Percentiles rank a stretch among this genome's conserved stretches.
phyloP scores from a whole-genome alignment of 257 asterid species.

The Lantana camara region DNA sequence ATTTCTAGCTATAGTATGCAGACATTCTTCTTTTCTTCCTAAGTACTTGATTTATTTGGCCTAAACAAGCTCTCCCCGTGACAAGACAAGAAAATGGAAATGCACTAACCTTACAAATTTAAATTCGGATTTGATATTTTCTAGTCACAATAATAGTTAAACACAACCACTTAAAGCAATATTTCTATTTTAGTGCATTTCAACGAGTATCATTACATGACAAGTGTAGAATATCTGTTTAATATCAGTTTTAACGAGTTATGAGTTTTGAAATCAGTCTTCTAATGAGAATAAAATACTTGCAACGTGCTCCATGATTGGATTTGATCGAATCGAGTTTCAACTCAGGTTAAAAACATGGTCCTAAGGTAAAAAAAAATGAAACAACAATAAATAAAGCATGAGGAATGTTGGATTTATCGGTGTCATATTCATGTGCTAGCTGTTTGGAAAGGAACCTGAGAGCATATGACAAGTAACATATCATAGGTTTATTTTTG shows the following conservation, averaged over 20 bases:
- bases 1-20: background rate
- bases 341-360: constrained; percentile 16
- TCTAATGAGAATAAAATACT: too few species aligned
- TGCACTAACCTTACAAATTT: background rate
- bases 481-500: background rate
- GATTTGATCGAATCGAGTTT: too few species aligned
- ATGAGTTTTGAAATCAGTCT: too few species aligned
- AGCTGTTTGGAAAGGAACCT: constrained; percentile 27
- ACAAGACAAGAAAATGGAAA: background rate
- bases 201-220: too few species aligned
- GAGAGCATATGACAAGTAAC: constrained; percentile 11
- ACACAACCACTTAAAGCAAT: background rate
- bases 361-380: constrained; percentile 16
- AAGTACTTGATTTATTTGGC: background rate
- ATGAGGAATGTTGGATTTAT: constrained; percentile 32
- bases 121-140: background rate
- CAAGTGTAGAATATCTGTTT: too few species aligned
- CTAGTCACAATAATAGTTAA: background rate
- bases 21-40: background rate
- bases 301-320: too few species aligned
- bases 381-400: constrained; percentile 22
- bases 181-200: background rate
- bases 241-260: too few species aligned
- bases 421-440: constrained; percentile 25
- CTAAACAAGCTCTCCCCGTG: background rate